Evolutionary conservation across 2,329 filamentous ascomycete species (phyloP), one percentile per base, ranked within the genome.

Genomic region (Botryotinia calthae): DNA sequence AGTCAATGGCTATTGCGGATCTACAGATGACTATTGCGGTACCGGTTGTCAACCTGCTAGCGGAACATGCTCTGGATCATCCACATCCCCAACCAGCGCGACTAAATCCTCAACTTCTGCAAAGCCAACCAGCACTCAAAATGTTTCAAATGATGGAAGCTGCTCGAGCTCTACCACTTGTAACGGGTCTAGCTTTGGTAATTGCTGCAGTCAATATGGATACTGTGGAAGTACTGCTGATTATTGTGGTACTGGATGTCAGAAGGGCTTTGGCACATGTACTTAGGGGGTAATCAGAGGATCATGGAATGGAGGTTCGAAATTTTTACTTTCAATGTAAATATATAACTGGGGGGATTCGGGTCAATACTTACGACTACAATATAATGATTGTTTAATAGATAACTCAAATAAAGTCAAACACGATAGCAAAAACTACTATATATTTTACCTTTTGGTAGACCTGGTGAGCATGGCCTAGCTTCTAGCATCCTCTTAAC

Each of bases 161-260:
- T 79, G 78, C 44, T 75, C 75, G 1, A 73, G 74, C 22, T 74
- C 73, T 16, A 74, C 76, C n/a, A 56, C 76, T 9, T 77, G 76
- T 59, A 68, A 69, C n/a, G 75, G 76, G 6, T 71, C 67, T 22
- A 72, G 56, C 10, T 77, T 63, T 46, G 76, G 76, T 10, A 75
- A 72, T n/a, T 77, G 76, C 40, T 77, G 76, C 61, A 74, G 71
- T 20, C 63, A 74, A 37, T 62, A 74, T 59, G 70, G 73, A 18
- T 76, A 72, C 28, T 72, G 70, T 59, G 70, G 70, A 48, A 72
- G 70, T 42, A 68, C 40, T 28, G 37, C 70, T 48, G 51, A 58
- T 25, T 72, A 72, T 62, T 73, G 72, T 48, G 59, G 59, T 20
- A 71, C 31, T 40, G 68, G 68, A n/a, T 73, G 72, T 20, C 59